phyloP scores from a whole-genome alignment of 108 stramenopile species.

The Cylindrotheca fusiformis region DNA sequence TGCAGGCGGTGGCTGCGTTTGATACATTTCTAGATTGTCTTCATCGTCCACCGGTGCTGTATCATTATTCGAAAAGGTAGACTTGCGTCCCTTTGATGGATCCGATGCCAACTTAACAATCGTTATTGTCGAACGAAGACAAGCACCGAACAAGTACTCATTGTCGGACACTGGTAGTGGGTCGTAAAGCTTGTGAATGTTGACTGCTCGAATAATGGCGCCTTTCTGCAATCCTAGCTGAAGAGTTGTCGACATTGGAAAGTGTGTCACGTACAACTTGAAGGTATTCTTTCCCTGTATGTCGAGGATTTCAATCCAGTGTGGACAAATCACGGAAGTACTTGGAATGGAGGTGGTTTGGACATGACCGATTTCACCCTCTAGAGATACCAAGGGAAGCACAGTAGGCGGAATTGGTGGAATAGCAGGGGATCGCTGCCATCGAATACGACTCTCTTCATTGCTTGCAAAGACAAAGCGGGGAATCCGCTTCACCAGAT shows the following conservation, averaged over 20 bases:
- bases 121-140: slow-evolving; percentile 65
- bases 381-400: slow-evolving; percentile 17
- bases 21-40: no score
- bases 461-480: slow-evolving; percentile 61
- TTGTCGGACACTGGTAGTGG: slow-evolving; percentile 4
- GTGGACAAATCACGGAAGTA: no score
- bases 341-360: not conserved
- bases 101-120: slow-evolving; percentile 17
- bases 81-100: not conserved
- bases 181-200: slow-evolving; percentile 51
- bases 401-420: slow-evolving; percentile 15
- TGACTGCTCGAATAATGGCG: slow-evolving; percentile 58
- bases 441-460: slow-evolving; percentile 5
- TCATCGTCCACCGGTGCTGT: no score
- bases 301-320: no score
- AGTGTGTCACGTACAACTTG: slow-evolving; percentile 40
- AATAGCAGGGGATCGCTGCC: not conserved
- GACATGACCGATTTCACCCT: slow-evolving; percentile 11
- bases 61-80: no score
- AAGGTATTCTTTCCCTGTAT: no score
- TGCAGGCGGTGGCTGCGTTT: no score
- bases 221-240: slow-evolving; percentile 50
- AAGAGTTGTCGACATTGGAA: slow-evolving; percentile 47
- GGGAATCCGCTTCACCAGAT: slow-evolving; percentile 47
- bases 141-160: slow-evolving; percentile 43